Evolutionary conservation across 768 basidiomycete genomes (phyloP), one percentile per base, ranked within the genome.

Genomic region (Amanita polypyramis): DNA sequence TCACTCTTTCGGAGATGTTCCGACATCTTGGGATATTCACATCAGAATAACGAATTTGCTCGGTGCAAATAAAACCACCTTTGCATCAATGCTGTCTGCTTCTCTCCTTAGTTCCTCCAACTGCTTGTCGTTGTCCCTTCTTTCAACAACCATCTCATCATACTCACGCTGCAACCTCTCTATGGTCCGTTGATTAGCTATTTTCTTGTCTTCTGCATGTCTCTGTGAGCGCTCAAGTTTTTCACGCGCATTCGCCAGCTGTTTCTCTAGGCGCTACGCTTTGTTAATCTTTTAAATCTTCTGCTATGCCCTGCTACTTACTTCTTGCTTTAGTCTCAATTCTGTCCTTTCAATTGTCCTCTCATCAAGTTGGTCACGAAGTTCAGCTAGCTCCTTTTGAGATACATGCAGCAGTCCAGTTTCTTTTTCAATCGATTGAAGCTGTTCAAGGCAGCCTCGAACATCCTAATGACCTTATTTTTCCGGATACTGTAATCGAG

Each of bases 191-290:
- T 83, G 80, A 55, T 79, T 83, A n/a, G 80, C 74, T 10, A 70
- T 56, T 47, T 83, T 80, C 61, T 85, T 86, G 49, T 93, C 90
- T 61, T 87, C 85, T 5, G 82, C 82, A 52, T 86, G 83, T 51
- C 76, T 73, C 58, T 87, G 81, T 0, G 85, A 83, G 21, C 87
- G 77, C 48, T 84, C 79, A 7, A 92, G 73, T 62, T 90, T 92
- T 55, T 89, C 85, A 38, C 79, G 73, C 4, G 92, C 92, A 60
- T 93, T 91, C 6, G 70, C 65, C 9, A 89, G 68, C 60, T 94
- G 91, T 51, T 83, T 82, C 52, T 76, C 69, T n/a, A 87, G 78
- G 43, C 90, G 86, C 87, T 95, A 33, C 23, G 10, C 12, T 7
- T n/a, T 20, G 12, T 42, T 23, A 38, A 25, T 27, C 14, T 49